Evolutionary conservation across 306 rosid species (phyloP).

Genomic region (Dryas alaskensis): DNA sequence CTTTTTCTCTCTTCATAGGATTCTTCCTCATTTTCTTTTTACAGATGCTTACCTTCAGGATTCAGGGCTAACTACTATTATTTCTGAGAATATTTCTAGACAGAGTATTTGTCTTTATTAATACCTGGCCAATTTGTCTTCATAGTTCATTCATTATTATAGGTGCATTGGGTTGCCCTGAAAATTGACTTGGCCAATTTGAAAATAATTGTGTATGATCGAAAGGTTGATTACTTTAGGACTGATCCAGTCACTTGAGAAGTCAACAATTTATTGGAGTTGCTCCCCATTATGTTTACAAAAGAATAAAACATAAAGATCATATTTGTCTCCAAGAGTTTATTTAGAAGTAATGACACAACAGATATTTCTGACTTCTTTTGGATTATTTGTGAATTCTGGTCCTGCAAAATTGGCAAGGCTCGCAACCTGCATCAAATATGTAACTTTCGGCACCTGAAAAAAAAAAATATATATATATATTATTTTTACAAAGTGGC

Average conservation of each 20-base stretch:
- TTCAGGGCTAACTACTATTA: constrained; percentile 61
- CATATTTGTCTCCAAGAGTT: not conserved
- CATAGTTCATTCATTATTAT: not conserved
- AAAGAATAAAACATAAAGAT: not conserved
- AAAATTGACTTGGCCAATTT: too few relatives aligned
- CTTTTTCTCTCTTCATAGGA: constrained; percentile 44
- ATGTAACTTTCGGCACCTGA: not conserved
- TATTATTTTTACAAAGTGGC: not conserved
- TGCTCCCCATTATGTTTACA: too few relatives aligned
- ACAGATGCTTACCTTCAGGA: constrained; percentile 81
- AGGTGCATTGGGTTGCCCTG: too few relatives aligned
- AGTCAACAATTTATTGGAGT: too few relatives aligned
- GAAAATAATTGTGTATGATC: not conserved
- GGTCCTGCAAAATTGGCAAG: not conserved
- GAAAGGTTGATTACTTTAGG: too few relatives aligned
- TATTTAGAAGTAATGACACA: not conserved
- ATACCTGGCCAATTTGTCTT: not conserved
- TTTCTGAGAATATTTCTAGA: constrained; percentile 76
- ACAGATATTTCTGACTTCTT: not conserved
- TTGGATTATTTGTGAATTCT: not conserved
- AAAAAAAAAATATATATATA: not conserved
- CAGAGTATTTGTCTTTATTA: constrained; percentile 47
- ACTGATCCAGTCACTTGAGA: too few relatives aligned
- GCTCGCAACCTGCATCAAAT: constrained; percentile 11
- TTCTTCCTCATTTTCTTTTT: constrained; percentile 65